Conservation (phyloP, 2,329 filamentous ascomycete species). For the Diaporthe sp. region DNA sequence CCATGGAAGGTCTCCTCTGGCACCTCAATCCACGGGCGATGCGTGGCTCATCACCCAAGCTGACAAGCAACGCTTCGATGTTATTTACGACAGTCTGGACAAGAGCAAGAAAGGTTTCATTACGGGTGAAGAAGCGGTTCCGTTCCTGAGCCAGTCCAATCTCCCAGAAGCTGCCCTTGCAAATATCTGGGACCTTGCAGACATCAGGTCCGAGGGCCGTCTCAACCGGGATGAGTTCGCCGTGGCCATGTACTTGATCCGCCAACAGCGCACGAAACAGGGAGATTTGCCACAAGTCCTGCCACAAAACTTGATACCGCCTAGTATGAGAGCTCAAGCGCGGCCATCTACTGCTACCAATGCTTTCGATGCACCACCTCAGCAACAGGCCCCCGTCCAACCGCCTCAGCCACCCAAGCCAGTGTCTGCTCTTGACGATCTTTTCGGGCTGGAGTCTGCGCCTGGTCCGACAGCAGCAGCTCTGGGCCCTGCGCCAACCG, state of each 20-base stretch:
- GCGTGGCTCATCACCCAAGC: slow-evolving; percentile 83
- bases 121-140: slow-evolving; percentile 93
- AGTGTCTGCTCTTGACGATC: slow-evolving; percentile 86
- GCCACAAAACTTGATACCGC: slow-evolving; percentile 86
- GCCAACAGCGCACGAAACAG: slow-evolving; percentile 84
- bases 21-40: slow-evolving; percentile 66
- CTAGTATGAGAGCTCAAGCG: slow-evolving; percentile 80
- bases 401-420: slow-evolving; percentile 55
- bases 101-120: slow-evolving; percentile 85
- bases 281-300: slow-evolving; percentile 81
- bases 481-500: slow-evolving; percentile 77
- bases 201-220: slow-evolving; percentile 91
- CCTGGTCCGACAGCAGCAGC: slow-evolving; percentile 64
- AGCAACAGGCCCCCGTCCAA: slow-evolving; percentile 54
- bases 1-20: slow-evolving; percentile 58
- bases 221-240: slow-evolving; percentile 93
- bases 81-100: slow-evolving; percentile 87
- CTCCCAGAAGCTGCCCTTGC: slow-evolving; percentile 90
- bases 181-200: slow-evolving; percentile 96
- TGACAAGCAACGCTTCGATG: slow-evolving; percentile 91
- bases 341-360: slow-evolving; percentile 63
- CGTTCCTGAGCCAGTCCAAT: slow-evolving; percentile 93
- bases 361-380: slow-evolving; percentile 64
- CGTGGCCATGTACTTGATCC: slow-evolving; percentile 96
- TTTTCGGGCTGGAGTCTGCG: slow-evolving; percentile 90